Conservation (phyloP, 805 yeast genomes). For the Candida dajiaensis region DNA sequence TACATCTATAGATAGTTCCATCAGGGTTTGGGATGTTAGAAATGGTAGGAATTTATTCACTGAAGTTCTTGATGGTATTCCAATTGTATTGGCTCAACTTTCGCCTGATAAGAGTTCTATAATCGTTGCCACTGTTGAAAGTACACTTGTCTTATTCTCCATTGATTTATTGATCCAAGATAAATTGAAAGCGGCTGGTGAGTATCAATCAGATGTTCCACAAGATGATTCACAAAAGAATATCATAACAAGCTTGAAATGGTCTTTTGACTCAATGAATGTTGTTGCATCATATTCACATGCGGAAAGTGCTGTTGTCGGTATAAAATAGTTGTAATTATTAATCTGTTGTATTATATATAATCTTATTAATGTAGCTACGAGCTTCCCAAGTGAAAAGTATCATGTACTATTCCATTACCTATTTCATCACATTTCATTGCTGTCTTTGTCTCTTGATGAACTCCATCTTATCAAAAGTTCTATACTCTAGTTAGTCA, state of each 20-base stretch:
- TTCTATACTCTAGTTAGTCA: not conserved
- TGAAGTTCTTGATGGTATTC: constrained; percentile 39
- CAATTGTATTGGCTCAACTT: constrained; percentile 48
- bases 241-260: constrained; percentile 28
- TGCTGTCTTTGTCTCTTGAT: not conserved
- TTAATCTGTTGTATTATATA: too few relatives aligned
- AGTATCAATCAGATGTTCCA: constrained; percentile 18
- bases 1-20: constrained; percentile 65
- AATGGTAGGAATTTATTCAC: constrained; percentile 34
- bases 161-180: constrained; percentile 19
- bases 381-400: too few relatives aligned
- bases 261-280: constrained; percentile 26
- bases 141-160: constrained; percentile 51
- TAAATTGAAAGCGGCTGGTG: constrained; percentile 15
- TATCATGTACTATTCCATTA: too few relatives aligned
- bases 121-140: constrained; percentile 64
- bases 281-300: constrained; percentile 29
- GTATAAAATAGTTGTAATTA: not conserved
- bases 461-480: not conserved
- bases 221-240: constrained; percentile 10
- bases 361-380: too few relatives aligned
- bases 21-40: constrained; percentile 60
- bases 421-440: not conserved
- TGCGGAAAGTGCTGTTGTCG: constrained; percentile 21
- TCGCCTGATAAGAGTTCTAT: constrained; percentile 44